Conservation (phyloP, 768 basidiomycete species). For the Leccinum incarnatum region DNA sequence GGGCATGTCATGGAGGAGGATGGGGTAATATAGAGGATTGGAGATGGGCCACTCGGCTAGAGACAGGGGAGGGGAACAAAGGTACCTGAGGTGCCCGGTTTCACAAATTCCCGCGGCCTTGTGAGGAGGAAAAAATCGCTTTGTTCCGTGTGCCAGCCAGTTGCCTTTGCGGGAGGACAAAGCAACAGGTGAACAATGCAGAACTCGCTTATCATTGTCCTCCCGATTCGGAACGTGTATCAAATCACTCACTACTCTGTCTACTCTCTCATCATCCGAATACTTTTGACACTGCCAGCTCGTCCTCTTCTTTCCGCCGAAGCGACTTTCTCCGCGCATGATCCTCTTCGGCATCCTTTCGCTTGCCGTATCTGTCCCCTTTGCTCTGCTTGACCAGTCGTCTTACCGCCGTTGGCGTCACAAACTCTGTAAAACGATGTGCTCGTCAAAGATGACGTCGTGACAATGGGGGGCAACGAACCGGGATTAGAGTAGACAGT, state of each 20-base stretch:
- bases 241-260: neutral
- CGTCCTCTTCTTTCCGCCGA: conserved; percentile 68
- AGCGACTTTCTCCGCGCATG: conserved; percentile 58
- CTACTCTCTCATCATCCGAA: conserved; percentile 71
- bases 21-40: conserved; percentile 26
- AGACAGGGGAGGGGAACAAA: conserved; percentile 30
- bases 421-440: conserved; percentile 62
- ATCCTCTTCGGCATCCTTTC: conserved; percentile 79
- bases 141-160: conserved; percentile 25
- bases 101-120: neutral
- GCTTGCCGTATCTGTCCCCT: conserved; percentile 76
- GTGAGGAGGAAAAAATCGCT: neutral
- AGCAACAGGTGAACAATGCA: conserved; percentile 32
- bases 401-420: conserved; percentile 82
- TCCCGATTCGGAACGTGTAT: neutral
- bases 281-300: conserved; percentile 81
- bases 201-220: conserved; percentile 26
- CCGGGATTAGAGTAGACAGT: conserved; percentile 96
- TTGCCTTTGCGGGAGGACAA: conserved; percentile 33
- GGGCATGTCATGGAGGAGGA: neutral
- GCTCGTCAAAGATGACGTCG: conserved; percentile 1
- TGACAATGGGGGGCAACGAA: conserved; percentile 33
- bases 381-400: conserved; percentile 65
- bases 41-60: conserved; percentile 26
- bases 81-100: conserved; percentile 4